phyloP scores from a whole-genome alignment of 176 grass and related monocot genomes.

The Aegilops speltoides region DNA sequence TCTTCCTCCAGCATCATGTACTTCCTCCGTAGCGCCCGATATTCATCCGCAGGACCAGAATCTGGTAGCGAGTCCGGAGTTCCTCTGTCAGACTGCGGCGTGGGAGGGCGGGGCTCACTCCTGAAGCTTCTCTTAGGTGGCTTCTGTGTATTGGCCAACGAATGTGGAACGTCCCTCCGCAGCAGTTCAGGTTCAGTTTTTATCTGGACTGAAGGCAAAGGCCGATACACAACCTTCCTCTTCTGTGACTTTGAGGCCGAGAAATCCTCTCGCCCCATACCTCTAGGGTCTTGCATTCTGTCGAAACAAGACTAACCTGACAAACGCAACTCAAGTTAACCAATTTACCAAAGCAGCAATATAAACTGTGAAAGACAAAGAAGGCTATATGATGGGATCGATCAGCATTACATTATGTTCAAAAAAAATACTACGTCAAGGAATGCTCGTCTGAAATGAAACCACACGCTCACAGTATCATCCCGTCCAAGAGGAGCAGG shows the following conservation, averaged over 20 bases:
- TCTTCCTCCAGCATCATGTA: constrained; percentile 93
- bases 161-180: constrained; percentile 30
- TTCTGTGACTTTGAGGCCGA: constrained; percentile 48
- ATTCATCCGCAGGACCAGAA: constrained; percentile 60
- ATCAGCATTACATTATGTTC: not conserved
- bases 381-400: not conserved
- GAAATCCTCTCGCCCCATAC: constrained; percentile 29
- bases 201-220: constrained; percentile 24
- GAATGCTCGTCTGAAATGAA: not conserved
- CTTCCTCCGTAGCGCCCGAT: constrained; percentile 61
- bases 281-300: constrained; percentile 58
- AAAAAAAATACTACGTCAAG: not conserved
- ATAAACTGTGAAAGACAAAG: not conserved
- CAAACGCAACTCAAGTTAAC: constrained; percentile 16
- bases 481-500: not conserved
- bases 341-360: not conserved
- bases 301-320: constrained; percentile 13
- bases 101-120: constrained; percentile 21
- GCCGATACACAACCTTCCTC: constrained; percentile 43
- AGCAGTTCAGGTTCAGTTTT: constrained; percentile 40
- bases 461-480: not conserved
- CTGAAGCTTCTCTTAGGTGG: constrained; percentile 50
- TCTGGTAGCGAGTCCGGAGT: constrained; percentile 53
- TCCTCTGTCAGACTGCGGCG: constrained; percentile 34
- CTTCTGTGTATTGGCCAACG: constrained; percentile 43